These are phyloP conservation scores for Colletotrichum caudatum DNA, from an alignment of 2,329 filamentous ascomycete species.

Conservation along the genomic window DNA sequence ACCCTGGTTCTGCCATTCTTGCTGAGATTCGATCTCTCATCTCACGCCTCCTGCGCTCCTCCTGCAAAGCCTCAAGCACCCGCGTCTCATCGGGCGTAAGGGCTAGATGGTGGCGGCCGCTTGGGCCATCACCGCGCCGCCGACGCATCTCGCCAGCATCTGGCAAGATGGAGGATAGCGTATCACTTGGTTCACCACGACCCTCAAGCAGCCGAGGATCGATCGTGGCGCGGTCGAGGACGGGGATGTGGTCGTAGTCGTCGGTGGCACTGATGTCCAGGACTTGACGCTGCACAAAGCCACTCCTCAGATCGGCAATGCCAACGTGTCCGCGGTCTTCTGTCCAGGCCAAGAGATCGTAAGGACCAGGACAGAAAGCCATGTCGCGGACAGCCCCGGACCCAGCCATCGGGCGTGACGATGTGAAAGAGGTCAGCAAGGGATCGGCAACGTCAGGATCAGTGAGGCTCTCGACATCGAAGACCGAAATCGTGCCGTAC, in stretches of 20 bases:
- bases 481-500: conserved; percentile 82
- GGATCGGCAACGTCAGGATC: conserved; percentile 63
- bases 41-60: conserved; percentile 64
- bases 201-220: conserved; percentile 65
- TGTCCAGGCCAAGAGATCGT: conserved; percentile 92
- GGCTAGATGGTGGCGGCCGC: conserved; percentile 54
- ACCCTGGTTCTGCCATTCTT: conserved; percentile 36
- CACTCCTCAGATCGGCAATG: conserved; percentile 77
- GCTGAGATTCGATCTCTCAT: conserved; percentile 44
- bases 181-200: conserved; percentile 58
- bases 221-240: conserved; percentile 67
- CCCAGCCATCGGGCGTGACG: conserved; percentile 77
- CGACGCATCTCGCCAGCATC: conserved; percentile 44
- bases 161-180: conserved; percentile 44
- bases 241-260: conserved; percentile 66
- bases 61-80: conserved; percentile 68
- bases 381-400: conserved; percentile 89
- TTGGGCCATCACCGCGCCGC: conserved; percentile 28
- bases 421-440: conserved; percentile 80
- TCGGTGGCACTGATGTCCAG: conserved; percentile 72
- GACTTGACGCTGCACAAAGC: conserved; percentile 76
- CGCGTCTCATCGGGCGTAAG: conserved; percentile 66
- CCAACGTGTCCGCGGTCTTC: conserved; percentile 85
- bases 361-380: conserved; percentile 90
- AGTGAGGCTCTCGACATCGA: conserved; percentile 67